phyloP scores from a whole-genome alignment of 106 monocot species.

The Acorus calamus region DNA sequence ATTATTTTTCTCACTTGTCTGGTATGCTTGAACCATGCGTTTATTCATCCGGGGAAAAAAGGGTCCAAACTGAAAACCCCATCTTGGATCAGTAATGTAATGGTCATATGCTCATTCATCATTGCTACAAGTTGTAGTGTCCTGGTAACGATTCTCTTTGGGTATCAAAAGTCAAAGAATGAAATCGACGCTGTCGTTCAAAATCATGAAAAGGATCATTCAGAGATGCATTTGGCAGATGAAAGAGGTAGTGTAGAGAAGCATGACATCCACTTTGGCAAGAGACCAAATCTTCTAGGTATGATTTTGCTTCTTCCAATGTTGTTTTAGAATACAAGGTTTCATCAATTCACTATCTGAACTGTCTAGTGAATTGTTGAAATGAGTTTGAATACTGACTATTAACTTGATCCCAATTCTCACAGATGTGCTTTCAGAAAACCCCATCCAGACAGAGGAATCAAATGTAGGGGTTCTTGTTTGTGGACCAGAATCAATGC shows the following conservation, averaged over 20 bases:
- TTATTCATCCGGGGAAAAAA: slow-evolving; percentile 23
- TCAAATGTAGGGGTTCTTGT: slow-evolving; percentile 53
- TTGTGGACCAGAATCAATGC: slow-evolving; percentile 75
- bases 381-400: neutral
- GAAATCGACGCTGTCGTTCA: neutral
- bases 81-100: slow-evolving; percentile 51
- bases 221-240: neutral
- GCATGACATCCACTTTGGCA: slow-evolving; percentile 48
- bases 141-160: slow-evolving; percentile 6
- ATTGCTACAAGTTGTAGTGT: slow-evolving; percentile 24
- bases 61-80: slow-evolving; percentile 21
- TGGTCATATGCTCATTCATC: slow-evolving; percentile 34
- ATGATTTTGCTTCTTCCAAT: neutral
- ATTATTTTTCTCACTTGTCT: slow-evolving; percentile 33
- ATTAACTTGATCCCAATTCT: neutral
- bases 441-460: slow-evolving; percentile 12
- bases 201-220: slow-evolving; percentile 5
- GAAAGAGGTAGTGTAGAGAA: slow-evolving; percentile 2
- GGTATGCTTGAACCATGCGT: slow-evolving; percentile 25
- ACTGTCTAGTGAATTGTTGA: neutral
- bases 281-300: slow-evolving; percentile 68
- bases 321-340: neutral
- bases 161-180: slow-evolving; percentile 14
- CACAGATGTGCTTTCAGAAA: slow-evolving; percentile 48
- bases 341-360: neutral